Conservation (phyloP, 768 basidiomycete species). For the Trametes gibbosa region DNA sequence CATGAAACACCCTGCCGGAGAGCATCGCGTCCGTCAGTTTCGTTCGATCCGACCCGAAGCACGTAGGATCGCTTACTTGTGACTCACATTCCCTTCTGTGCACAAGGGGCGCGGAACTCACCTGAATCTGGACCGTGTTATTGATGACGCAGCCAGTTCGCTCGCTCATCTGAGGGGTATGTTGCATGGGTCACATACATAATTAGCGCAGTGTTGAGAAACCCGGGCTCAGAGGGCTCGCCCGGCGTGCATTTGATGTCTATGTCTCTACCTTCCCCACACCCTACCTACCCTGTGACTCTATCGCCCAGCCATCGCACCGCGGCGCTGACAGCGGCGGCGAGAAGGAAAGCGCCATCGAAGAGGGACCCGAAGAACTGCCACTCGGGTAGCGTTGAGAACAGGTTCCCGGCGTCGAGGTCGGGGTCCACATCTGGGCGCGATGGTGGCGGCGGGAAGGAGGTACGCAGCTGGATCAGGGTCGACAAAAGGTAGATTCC, state of each 20-base stretch:
- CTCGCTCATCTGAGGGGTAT: no score
- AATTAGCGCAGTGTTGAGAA: no score
- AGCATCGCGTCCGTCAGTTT: no score
- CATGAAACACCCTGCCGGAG: no score
- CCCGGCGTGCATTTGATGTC: background rate
- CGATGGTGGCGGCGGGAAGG: conserved; percentile 63
- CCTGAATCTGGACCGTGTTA: no score
- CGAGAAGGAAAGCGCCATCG: conserved; percentile 66
- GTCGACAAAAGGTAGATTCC: conserved; percentile 83
- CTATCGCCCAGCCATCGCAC: conserved; percentile 53
- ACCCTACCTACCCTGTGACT: background rate
- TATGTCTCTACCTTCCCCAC: background rate
- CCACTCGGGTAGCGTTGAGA: conserved; percentile 70
- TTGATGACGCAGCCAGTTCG: no score
- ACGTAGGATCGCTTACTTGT: no score
- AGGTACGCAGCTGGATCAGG: conserved; percentile 75
- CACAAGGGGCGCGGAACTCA: no score
- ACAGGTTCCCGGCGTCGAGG: conserved; percentile 45
- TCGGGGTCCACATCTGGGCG: conserved; percentile 20
- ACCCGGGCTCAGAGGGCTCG: no score
- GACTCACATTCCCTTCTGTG: no score
- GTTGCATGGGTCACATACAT: no score
- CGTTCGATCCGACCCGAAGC: no score
- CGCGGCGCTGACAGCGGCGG: conserved; percentile 47
- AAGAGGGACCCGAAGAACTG: conserved; percentile 73